Evolutionary conservation across 345 rosid genomes (phyloP).

Genomic region (Linum tenue): DNA sequence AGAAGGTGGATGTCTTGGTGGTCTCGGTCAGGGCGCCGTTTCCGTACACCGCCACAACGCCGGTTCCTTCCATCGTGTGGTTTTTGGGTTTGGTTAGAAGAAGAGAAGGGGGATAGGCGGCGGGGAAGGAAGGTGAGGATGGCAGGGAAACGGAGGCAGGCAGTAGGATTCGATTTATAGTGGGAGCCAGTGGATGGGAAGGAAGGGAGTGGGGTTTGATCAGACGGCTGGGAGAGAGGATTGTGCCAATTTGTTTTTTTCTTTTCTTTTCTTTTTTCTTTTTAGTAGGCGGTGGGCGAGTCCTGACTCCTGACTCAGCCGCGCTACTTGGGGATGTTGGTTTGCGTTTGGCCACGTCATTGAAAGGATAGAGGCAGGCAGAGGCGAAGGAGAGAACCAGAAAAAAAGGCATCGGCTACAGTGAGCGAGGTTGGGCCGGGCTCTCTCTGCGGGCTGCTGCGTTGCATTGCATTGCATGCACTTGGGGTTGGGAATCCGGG

Average conservation of each 20-base stretch:
- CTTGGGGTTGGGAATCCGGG: not conserved
- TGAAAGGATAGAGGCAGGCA: too few relatives aligned
- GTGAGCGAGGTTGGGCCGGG: not conserved
- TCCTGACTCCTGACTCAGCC: not conserved
- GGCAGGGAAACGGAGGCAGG: not conserved
- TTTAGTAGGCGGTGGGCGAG: not conserved
- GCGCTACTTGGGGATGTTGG: not conserved
- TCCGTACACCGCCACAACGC: constrained; percentile 3
- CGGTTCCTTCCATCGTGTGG: not conserved
- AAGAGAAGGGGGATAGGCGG: not conserved
- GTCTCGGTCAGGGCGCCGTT: constrained; percentile 4
- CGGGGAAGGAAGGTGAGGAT: not conserved
- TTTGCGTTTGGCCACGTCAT: not conserved
- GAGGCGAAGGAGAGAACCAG: too few relatives aligned
- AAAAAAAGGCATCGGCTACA: too few relatives aligned
- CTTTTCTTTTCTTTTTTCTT: too few relatives aligned
- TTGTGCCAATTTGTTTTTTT: not conserved
- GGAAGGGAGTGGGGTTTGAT: not conserved
- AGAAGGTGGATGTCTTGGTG: not conserved
- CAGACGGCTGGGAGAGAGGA: not conserved
- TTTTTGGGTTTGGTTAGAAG: not conserved
- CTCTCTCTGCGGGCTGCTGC: too few relatives aligned
- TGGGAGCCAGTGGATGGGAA: not conserved
- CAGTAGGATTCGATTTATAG: not conserved
- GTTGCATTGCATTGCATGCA: not conserved